Conservation (phyloP, 2,329 filamentous ascomycete genomes). For the Cordyceps farinosa region DNA sequence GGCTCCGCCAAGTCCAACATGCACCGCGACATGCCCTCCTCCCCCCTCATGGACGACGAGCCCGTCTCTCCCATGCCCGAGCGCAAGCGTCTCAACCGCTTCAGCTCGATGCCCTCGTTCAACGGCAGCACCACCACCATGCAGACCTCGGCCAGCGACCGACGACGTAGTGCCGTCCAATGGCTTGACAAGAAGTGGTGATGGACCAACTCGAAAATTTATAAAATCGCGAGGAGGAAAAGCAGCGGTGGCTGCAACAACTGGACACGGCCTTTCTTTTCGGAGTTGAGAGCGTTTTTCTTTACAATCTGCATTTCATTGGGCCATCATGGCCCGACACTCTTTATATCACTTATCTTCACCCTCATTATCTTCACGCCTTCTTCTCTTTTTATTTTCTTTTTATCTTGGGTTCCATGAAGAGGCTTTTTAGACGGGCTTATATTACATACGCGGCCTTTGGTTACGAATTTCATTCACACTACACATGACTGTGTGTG, state of each 20-base stretch:
- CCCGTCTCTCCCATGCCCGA: slow-evolving; percentile 28
- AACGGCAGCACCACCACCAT: slow-evolving; percentile 28
- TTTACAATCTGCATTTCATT: slow-evolving; percentile 8
- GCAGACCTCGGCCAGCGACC: slow-evolving; percentile 11
- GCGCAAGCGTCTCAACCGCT: slow-evolving; percentile 51
- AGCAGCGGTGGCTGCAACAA: not conserved
- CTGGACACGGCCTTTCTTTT: not conserved
- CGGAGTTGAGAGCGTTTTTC: slow-evolving; percentile 13
- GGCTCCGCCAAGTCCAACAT: slow-evolving; percentile 26
- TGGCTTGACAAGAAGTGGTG: slow-evolving; percentile 16
- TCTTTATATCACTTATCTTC: slow-evolving; percentile 6
- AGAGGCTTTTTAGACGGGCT: slow-evolving; percentile 9
- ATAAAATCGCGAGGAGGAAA: not conserved
- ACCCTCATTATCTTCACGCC: slow-evolving; percentile 1
- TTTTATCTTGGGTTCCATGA: slow-evolving; percentile 3
- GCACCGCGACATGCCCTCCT: slow-evolving; percentile 26
- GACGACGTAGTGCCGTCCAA: slow-evolving; percentile 14
- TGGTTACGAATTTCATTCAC: slow-evolving; percentile 15
- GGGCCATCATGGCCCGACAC: not conserved
- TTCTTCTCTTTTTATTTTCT: not conserved
- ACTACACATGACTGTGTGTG: slow-evolving; percentile 6
- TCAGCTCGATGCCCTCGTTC: slow-evolving; percentile 55
- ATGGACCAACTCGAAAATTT: not conserved
- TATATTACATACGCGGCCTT: slow-evolving; percentile 7
- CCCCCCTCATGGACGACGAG: slow-evolving; percentile 19